Evolutionary conservation across 176 grass and related monocot genomes (phyloP).

Genomic region (Zizania latifolia): DNA sequence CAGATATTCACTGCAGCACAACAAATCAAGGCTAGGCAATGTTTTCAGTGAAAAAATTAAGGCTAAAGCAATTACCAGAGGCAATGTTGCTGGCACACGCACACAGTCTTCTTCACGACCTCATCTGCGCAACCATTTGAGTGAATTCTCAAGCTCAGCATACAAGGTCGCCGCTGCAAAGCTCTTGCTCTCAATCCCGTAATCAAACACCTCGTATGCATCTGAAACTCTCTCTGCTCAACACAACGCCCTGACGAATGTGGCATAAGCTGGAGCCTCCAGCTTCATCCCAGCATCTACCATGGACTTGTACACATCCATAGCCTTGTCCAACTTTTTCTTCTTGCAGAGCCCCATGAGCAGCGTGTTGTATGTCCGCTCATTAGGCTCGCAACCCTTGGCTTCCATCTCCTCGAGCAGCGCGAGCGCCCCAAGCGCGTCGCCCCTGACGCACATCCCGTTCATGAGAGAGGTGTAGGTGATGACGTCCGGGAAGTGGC

Average conservation of each 20-base stretch:
- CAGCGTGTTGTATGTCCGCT: slow-evolving; percentile 71
- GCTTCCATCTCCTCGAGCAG: slow-evolving; percentile 66
- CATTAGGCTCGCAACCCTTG: slow-evolving; percentile 65
- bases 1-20: not conserved
- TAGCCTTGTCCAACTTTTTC: slow-evolving; percentile 57
- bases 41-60: not conserved
- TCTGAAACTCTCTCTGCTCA: slow-evolving; percentile 37
- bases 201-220: slow-evolving; percentile 83
- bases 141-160: slow-evolving; percentile 54
- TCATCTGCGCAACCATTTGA: slow-evolving; percentile 70
- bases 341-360: slow-evolving; percentile 88
- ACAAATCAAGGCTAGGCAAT: not conserved
- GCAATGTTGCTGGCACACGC: not conserved
- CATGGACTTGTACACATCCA: slow-evolving; percentile 61
- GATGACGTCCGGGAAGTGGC: slow-evolving; percentile 57
- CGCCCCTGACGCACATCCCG: slow-evolving; percentile 82
- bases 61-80: not conserved
- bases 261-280: slow-evolving; percentile 50
- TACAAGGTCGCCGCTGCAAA: slow-evolving; percentile 44
- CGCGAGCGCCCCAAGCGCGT: slow-evolving; percentile 34
- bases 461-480: slow-evolving; percentile 91
- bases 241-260: slow-evolving; percentile 61
- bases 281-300: slow-evolving; percentile 59
- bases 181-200: slow-evolving; percentile 65
- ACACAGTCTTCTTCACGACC: slow-evolving; percentile 3